Evolutionary conservation across 164 flowering plant species (phyloP).

Genomic region (Piper betle): DNA sequence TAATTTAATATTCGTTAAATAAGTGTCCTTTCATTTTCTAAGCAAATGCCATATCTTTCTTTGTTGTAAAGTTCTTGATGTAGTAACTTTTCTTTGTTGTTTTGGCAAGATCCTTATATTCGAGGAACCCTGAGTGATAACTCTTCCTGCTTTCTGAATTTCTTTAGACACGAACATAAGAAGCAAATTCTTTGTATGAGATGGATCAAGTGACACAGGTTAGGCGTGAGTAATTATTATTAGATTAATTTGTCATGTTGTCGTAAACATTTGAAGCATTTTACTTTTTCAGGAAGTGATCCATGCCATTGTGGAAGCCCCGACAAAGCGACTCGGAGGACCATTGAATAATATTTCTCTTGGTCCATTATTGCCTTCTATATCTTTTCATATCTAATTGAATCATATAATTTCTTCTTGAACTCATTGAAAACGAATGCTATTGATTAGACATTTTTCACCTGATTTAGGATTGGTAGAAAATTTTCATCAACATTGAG

Average conservation of each 20-base stretch:
- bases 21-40: no score
- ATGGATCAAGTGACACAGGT: conserved; percentile 82
- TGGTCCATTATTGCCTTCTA: conserved; percentile 43
- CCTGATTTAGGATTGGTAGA: background rate
- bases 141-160: background rate
- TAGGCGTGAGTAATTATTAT: background rate
- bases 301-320: conserved; percentile 73
- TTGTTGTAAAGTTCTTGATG: no score
- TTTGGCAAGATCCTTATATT: background rate
- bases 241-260: background rate
- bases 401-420: no score
- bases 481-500: background rate
- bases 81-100: no score
- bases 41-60: no score
- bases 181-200: conserved; percentile 81
- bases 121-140: no score
- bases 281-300: conserved; percentile 38
- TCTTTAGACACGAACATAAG: conserved; percentile 31
- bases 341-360: conserved; percentile 45
- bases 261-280: background rate
- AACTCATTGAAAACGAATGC: background rate
- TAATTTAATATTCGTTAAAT: no score
- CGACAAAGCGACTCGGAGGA: conserved; percentile 61
- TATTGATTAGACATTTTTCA: background rate
- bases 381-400: conserved; percentile 13